A percentile compares a stretch with the other conserved stretches of the same genome.
Conservation (phyloP, 2,329 filamentous ascomycete genomes). For the Pseudogymnoascus sp. region DNA sequence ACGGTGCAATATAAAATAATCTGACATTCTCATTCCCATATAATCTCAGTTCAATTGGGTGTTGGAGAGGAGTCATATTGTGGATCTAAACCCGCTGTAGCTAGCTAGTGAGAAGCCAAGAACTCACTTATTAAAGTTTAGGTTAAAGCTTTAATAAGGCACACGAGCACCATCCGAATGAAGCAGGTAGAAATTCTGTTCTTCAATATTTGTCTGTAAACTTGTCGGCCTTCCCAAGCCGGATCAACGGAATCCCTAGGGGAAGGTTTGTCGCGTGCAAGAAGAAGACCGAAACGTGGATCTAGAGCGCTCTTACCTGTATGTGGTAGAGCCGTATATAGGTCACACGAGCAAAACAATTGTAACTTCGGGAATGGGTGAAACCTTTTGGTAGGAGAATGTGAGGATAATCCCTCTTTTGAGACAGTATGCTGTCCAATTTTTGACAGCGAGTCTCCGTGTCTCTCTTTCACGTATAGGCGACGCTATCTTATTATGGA, state of each 20-base stretch:
- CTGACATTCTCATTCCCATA: not conserved
- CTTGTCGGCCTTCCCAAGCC: not conserved
- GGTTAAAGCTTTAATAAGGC: not conserved
- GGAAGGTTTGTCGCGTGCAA: not conserved
- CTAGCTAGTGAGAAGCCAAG: not conserved
- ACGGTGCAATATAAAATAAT: not conserved
- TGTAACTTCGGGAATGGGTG: not conserved
- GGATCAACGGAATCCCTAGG: not conserved
- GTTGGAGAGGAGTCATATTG: not conserved
- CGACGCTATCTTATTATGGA: no score
- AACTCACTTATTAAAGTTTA: not conserved
- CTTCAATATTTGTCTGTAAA: not conserved
- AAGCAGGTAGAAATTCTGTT: not conserved
- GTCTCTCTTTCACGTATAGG: no score
- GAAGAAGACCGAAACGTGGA: not conserved
- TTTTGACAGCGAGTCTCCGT: no score
- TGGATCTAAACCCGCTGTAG: not conserved
- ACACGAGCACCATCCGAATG: not conserved
- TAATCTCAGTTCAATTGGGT: not conserved
- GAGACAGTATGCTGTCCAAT: not conserved
- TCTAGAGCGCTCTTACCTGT: not conserved
- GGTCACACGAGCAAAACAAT: not conserved
- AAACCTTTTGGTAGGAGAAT: not conserved
- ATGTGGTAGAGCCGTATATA: not conserved
- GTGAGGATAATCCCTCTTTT: not conserved